These are phyloP conservation scores for Gentiana straminea DNA, from an alignment of 257 asterid species.

Conservation along the genomic window DNA sequence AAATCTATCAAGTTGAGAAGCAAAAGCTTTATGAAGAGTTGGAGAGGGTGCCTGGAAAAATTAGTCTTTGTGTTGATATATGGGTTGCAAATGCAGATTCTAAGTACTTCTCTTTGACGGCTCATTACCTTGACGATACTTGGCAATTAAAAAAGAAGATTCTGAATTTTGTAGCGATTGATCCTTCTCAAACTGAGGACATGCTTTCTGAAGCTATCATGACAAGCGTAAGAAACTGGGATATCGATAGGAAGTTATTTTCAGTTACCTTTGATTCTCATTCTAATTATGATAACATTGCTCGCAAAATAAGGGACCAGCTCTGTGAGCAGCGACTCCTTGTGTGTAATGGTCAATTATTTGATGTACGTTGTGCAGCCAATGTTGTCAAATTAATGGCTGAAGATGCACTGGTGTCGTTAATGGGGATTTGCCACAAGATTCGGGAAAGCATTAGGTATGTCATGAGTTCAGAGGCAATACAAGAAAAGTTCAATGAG, in stretches of 20 bases:
- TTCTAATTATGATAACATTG: constrained; percentile 45
- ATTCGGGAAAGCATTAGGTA: constrained; percentile 59
- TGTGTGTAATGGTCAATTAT: constrained; percentile 78
- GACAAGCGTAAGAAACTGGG: constrained; percentile 67
- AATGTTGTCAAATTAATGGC: constrained; percentile 72
- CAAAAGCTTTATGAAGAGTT: constrained; percentile 69
- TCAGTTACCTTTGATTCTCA: constrained; percentile 64
- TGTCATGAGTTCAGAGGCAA: constrained; percentile 52
- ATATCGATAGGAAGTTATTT: constrained; percentile 72
- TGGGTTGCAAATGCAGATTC: constrained; percentile 51
- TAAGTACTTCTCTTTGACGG: constrained; percentile 65
- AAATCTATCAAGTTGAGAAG: constrained; percentile 61
- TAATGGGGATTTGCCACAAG: constrained; percentile 49
- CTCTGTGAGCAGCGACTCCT: constrained; percentile 70
- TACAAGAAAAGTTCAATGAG: constrained; percentile 71
- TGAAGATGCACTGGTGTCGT: constrained; percentile 58
- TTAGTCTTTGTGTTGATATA: constrained; percentile 72
- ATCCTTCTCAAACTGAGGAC: constrained; percentile 68
- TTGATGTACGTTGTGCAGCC: constrained; percentile 84
- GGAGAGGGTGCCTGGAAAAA: constrained; percentile 71
- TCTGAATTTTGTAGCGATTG: constrained; percentile 47
- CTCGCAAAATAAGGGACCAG: constrained; percentile 58
- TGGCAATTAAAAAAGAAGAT: constrained; percentile 75
- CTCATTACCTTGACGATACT: constrained; percentile 63
- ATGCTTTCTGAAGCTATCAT: constrained; percentile 50